phyloP scores from a whole-genome alignment of 805 yeast species.

The Metschnikowia noctiluminum region DNA sequence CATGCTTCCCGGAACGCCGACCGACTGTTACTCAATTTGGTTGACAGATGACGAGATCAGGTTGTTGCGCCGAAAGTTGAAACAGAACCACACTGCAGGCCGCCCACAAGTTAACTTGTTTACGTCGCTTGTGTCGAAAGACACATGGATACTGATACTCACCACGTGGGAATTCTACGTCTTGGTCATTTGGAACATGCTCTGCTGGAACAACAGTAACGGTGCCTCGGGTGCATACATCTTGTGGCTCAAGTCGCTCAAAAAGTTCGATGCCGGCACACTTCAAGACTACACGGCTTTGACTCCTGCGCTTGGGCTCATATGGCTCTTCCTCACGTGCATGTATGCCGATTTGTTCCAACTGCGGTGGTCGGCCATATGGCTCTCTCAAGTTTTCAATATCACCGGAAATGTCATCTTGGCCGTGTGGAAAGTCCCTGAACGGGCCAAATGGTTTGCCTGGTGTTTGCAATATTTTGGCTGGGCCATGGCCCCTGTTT shows the following conservation, averaged over 20 bases:
- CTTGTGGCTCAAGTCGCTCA: slow-evolving; percentile 49
- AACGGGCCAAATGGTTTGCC: slow-evolving; percentile 62
- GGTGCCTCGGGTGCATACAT: slow-evolving; percentile 53
- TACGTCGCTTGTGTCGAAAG: slow-evolving; percentile 16
- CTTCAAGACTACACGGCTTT: slow-evolving; percentile 44
- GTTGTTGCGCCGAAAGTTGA: slow-evolving; percentile 36
- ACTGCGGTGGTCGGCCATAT: slow-evolving; percentile 50
- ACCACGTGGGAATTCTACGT: slow-evolving; percentile 60
- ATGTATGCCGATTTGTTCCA: slow-evolving; percentile 35
- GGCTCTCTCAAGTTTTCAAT: slow-evolving; percentile 52
- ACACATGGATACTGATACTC: slow-evolving; percentile 52
- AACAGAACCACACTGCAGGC: slow-evolving; percentile 18
- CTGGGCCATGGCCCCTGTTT: slow-evolving; percentile 61
- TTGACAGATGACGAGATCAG: slow-evolving; percentile 19
- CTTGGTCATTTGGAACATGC: slow-evolving; percentile 49
- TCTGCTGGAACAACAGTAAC: slow-evolving; percentile 63
- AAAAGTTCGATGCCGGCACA: slow-evolving; percentile 26
- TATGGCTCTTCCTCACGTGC: slow-evolving; percentile 38
- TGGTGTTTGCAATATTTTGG: slow-evolving; percentile 57
- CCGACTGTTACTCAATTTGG: slow-evolving; percentile 18
- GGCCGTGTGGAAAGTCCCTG: slow-evolving; percentile 58
- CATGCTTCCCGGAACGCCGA: slow-evolving; percentile 21
- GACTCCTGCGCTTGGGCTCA: slow-evolving; percentile 43
- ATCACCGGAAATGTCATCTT: slow-evolving; percentile 51
- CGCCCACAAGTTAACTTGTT: slow-evolving; percentile 16